Evolutionary conservation across 2,329 filamentous ascomycete species (phyloP).

Genomic region (Fusarium concolor): DNA sequence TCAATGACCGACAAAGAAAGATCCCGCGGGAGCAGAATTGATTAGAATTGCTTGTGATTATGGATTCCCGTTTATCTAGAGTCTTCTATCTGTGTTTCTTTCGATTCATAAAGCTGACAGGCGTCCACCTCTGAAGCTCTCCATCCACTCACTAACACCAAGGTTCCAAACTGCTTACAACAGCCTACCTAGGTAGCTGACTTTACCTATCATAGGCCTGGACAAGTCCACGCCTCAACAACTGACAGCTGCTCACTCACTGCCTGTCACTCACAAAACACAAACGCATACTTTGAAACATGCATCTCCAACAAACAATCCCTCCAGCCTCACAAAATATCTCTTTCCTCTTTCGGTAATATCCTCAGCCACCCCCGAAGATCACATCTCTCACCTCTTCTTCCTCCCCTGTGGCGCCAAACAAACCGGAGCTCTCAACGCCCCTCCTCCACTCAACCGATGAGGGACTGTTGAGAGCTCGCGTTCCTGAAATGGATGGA

Average conservation of each 20-base stretch:
- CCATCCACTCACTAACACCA: neutral
- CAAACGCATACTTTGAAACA: constrained; percentile 1
- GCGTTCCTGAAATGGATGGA: constrained; percentile 19
- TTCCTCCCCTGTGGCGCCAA: constrained; percentile 22
- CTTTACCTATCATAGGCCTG: neutral
- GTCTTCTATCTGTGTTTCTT: neutral
- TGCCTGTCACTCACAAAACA: neutral
- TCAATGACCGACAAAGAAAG: constrained; percentile 20
- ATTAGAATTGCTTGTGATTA: constrained; percentile 24
- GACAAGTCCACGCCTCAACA: constrained; percentile 3
- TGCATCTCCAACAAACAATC: constrained; percentile 4
- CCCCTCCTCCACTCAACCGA: constrained; percentile 35
- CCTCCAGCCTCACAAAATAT: neutral
- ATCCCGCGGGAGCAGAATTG: constrained; percentile 18
- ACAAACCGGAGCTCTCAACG: constrained; percentile 25
- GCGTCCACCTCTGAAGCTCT: neutral
- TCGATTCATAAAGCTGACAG: constrained; percentile 2
- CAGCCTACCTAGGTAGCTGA: neutral
- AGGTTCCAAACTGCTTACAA: neutral
- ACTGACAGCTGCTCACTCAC: neutral
- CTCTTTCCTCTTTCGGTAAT: constrained; percentile 7
- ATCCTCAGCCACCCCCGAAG: constrained; percentile 26
- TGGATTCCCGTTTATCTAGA: neutral
- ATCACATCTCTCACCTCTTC: constrained; percentile 17
- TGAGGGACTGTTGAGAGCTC: constrained; percentile 39